These are phyloP conservation scores for Cucumis sativus DNA, from an alignment of 306 rosid species.

Conservation along the genomic window DNA sequence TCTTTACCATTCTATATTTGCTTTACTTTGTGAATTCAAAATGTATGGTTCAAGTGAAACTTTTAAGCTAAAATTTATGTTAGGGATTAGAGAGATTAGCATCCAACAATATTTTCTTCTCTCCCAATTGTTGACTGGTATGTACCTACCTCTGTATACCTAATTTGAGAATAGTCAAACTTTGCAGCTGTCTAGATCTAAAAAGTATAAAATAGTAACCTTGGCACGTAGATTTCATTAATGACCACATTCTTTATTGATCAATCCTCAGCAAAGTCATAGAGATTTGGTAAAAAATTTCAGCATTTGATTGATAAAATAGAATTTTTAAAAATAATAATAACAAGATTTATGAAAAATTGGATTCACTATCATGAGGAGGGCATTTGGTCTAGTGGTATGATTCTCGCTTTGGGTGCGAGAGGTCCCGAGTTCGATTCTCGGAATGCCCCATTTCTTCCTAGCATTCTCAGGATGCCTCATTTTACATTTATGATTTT, in stretches of 20 bases:
- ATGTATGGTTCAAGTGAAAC: neutral
- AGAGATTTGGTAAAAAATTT: neutral
- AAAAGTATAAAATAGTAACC: neutral
- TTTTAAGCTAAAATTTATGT: neutral
- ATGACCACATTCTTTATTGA: neutral
- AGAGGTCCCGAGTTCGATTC: constrained; percentile 12
- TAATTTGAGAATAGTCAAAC: neutral
- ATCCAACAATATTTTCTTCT: neutral
- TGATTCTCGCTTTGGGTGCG: constrained; percentile 15
- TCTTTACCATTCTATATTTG: neutral
- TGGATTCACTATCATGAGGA: too few relatives aligned
- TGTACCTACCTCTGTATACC: neutral
- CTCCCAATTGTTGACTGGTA: neutral
- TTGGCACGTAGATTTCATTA: neutral
- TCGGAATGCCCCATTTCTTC: constrained; percentile 3
- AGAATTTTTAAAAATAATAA: too few relatives aligned
- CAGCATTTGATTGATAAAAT: neutral
- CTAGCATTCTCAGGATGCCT: too few relatives aligned
- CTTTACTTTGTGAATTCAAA: neutral
- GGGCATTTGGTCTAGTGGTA: constrained; percentile 16
- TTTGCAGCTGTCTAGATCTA: neutral
- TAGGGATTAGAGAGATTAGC: neutral
- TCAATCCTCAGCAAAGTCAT: neutral
- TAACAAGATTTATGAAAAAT: too few relatives aligned
- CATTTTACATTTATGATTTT: too few relatives aligned